Base-by-base conservation (phyloP, 2,329 filamentous ascomycete species). In the Amphichorda felina region DNA sequence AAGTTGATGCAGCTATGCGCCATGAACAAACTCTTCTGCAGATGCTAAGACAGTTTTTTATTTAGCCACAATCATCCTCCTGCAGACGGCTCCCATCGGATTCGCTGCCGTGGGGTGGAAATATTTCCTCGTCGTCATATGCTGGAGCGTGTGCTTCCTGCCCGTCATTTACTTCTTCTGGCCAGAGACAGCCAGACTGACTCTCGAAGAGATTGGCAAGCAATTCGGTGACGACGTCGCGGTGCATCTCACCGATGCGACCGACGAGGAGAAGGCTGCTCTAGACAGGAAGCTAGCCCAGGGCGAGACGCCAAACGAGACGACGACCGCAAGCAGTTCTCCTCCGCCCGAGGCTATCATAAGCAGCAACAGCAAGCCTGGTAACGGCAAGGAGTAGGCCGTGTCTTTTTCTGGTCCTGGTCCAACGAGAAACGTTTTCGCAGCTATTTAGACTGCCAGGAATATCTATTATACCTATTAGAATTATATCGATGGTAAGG, bases 81-180 rank as follows among this genome's bases (percentile, higher is more conserved):
- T 47, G 0, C 47, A 51, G n/a, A 42, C 47, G 4, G 46, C 51
- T 1, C 47, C 47, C 3, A 34, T 49, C 2, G 52, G 50, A 0
- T 45, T 54, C 8, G 44, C 44, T 9, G 35, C 35, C 3, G 43
- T 53, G 19, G 35, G 39, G 10, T 54, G 49, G 48, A 45, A 34
- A 22, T 38, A 29, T 35, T 54, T 53, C 40, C 44, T 50, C 10
- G 42, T 55, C 8, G 51, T 55, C 30, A 51, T 55, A 14, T 48
- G 43, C 1, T 42, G 40, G 14, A 54, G 51, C 29, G n/a, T 52
- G 0, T 41, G 48, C 10, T 47, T 51, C 3, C 45, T 35, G 1
- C 36, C 46, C 7, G 38, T 54, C 8, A 56, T 52, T 35, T 45
- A 39, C n/a, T 43, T 56, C 34, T 56, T 43, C 38, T 43, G 56